Conservation (phyloP, 805 yeast species). For the Metschnikowia cubensis region DNA sequence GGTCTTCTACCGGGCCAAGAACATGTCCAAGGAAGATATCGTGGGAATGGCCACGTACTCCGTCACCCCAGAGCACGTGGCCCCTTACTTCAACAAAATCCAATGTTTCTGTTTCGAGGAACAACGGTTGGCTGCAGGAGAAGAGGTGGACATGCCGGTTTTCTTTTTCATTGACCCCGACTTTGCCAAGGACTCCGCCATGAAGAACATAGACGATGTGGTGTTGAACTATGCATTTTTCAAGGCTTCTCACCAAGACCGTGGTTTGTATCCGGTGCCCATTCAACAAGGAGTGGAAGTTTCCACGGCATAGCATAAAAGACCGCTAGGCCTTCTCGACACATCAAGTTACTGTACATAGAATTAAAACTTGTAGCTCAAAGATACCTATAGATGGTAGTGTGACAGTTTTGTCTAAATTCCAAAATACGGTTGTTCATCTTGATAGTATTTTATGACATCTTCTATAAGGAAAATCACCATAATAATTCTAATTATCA, state of each 20-base stretch:
- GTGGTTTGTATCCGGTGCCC: conserved; percentile 40
- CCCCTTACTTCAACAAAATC: conserved; percentile 93
- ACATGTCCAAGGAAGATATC: conserved; percentile 78
- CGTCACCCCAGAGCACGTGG: conserved; percentile 93
- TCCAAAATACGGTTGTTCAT: too few species aligned
- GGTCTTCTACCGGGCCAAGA: conserved; percentile 91
- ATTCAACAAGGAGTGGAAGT: conserved; percentile 1
- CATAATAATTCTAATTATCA: too few species aligned
- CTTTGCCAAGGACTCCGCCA: conserved; percentile 85
- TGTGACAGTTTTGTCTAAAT: too few species aligned
- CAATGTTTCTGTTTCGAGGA: conserved; percentile 99
- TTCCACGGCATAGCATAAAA: background rate
- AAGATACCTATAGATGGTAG: too few species aligned
- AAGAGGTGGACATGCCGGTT: conserved; percentile 98
- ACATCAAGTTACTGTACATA: conserved; percentile 1
- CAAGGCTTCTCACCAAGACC: conserved; percentile 49
- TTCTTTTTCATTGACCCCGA: conserved; percentile 97
- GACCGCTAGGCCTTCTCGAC: too few species aligned
- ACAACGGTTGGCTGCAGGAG: conserved; percentile 89
- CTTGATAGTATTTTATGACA: too few species aligned
- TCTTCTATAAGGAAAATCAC: too few species aligned
- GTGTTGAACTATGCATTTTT: conserved; percentile 92
- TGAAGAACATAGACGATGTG: conserved; percentile 87
- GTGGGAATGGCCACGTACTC: conserved; percentile 99
- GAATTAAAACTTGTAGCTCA: background rate